Percentiles rank a stretch among this genome's conserved stretches.
Evolutionary conservation across 176 grass and related monocot species (phyloP).

Genomic region (Musa troglodytarum): DNA sequence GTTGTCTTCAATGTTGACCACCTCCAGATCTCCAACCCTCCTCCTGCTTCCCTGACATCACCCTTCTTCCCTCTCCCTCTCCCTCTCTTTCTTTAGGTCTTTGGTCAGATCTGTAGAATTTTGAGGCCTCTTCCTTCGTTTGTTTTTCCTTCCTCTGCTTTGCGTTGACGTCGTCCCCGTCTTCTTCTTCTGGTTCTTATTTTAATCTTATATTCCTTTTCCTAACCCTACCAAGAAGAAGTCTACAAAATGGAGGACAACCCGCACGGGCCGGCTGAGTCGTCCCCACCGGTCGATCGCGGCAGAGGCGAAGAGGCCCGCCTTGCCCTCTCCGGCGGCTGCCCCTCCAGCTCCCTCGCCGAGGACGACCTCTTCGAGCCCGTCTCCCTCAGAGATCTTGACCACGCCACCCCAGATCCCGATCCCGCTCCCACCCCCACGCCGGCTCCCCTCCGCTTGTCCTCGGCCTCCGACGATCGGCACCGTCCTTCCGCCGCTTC

Average conservation of each 20-base stretch:
- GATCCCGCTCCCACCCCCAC: not conserved
- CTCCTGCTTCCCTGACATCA: not conserved
- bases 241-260: slow-evolving; percentile 56
- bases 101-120: not conserved
- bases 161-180: slow-evolving; percentile 5
- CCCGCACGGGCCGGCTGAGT: slow-evolving; percentile 21
- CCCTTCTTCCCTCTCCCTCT: not conserved
- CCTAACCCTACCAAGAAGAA: not conserved
- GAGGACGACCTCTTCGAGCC: slow-evolving; percentile 41
- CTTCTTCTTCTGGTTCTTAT: slow-evolving; percentile 13
- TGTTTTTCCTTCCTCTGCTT: not conserved
- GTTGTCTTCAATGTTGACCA: not conserved
- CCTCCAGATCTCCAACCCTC: not conserved
- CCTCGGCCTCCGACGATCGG: slow-evolving; percentile 16
- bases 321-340: slow-evolving; percentile 12
- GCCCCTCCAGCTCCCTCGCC: slow-evolving; percentile 17
- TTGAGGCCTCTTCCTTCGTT: not conserved
- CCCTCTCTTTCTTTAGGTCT: not conserved
- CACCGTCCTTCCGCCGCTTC: not conserved
- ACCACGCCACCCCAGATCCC: not conserved
- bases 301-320: not conserved
- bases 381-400: slow-evolving; percentile 31
- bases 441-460: not conserved
- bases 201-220: slow-evolving; percentile 22
- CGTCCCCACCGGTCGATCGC: slow-evolving; percentile 15